Conservation (phyloP, 495 filamentous ascomycete species). For the Glarea lozoyensis region DNA sequence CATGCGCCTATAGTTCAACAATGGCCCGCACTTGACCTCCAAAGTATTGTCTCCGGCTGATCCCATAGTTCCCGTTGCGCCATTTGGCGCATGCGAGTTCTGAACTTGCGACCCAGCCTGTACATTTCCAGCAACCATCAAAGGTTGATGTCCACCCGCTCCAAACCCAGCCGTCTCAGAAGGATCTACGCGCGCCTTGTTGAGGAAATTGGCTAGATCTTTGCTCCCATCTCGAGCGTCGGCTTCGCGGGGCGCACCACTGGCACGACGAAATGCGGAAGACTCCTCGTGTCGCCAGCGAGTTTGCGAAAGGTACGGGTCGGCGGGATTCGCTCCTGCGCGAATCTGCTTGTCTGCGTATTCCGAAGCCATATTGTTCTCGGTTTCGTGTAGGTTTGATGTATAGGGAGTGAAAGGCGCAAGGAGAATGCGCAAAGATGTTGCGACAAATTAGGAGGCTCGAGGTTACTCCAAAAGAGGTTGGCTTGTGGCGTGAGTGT, state of each 20-base stretch:
- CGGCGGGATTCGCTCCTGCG: slow-evolving; percentile 27
- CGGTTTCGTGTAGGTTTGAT: too few species aligned
- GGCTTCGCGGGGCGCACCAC: slow-evolving; percentile 14
- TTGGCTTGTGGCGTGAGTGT: too few species aligned
- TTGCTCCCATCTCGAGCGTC: slow-evolving; percentile 28
- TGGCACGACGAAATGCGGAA: slow-evolving; percentile 29
- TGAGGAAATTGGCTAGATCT: slow-evolving; percentile 42
- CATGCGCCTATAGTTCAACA: slow-evolving; percentile 82
- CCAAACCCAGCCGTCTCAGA: slow-evolving; percentile 16
- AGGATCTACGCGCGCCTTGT: slow-evolving; percentile 34
- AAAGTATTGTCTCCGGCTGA: slow-evolving; percentile 1
- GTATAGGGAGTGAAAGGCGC: too few species aligned
- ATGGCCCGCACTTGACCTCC: slow-evolving; percentile 66
- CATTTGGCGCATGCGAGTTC: neutral
- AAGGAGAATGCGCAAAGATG: too few species aligned
- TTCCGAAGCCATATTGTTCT: slow-evolving; percentile 22
- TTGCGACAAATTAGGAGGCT: too few species aligned
- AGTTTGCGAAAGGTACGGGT: slow-evolving; percentile 36
- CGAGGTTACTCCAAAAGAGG: too few species aligned
- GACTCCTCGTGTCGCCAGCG: slow-evolving; percentile 47
- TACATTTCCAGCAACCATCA: slow-evolving; percentile 11
- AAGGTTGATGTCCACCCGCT: slow-evolving; percentile 15
- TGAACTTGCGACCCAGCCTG: neutral
- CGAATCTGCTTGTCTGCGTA: slow-evolving; percentile 23
- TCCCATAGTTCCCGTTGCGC: neutral